A percentile compares a stretch with the other conserved stretches of the same genome.
Evolutionary conservation across 2,329 filamentous ascomycete genomes (phyloP).

Genomic region (Calonectria hongkongensis): DNA sequence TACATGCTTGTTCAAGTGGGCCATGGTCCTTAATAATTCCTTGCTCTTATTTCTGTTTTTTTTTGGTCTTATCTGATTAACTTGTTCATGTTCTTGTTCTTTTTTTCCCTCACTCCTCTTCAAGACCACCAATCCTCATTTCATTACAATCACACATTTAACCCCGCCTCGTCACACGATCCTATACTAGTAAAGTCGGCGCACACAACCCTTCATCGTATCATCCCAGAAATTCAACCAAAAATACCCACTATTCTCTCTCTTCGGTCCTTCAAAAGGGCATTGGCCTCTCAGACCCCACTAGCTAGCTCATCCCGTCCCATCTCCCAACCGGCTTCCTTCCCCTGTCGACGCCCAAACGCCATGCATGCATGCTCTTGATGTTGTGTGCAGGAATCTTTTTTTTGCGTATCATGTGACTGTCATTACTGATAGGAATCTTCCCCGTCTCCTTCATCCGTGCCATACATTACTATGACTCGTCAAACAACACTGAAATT

Average conservation of each 20-base stretch:
- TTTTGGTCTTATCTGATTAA: no score
- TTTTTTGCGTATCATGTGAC: constrained; percentile 15
- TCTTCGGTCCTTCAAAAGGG: constrained; percentile 21
- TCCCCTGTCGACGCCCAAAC: constrained; percentile 39
- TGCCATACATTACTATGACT: constrained; percentile 51
- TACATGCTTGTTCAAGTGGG: constrained; percentile 4
- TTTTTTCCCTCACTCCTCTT: background rate
- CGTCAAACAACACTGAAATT: constrained; percentile 77
- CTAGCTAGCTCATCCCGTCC: constrained; percentile 32
- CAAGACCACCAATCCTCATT: background rate
- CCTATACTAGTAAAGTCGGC: constrained; percentile 13
- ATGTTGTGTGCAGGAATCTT: constrained; percentile 15
- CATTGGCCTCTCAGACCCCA: constrained; percentile 17
- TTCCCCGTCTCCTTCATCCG: constrained; percentile 20
- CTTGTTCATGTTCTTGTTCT: background rate
- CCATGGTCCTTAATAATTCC: background rate
- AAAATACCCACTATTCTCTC: constrained; percentile 21
- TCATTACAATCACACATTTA: constrained; percentile 15
- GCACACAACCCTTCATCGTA: constrained; percentile 21
- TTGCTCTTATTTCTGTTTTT: no score
- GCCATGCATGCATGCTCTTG: constrained; percentile 27
- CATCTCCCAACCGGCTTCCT: constrained; percentile 22
- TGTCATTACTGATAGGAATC: background rate
- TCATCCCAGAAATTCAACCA: constrained; percentile 17
- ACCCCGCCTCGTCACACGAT: constrained; percentile 21